Conservation (phyloP, 2,329 filamentous ascomycete species). For the Albophoma yamanashiensis region DNA sequence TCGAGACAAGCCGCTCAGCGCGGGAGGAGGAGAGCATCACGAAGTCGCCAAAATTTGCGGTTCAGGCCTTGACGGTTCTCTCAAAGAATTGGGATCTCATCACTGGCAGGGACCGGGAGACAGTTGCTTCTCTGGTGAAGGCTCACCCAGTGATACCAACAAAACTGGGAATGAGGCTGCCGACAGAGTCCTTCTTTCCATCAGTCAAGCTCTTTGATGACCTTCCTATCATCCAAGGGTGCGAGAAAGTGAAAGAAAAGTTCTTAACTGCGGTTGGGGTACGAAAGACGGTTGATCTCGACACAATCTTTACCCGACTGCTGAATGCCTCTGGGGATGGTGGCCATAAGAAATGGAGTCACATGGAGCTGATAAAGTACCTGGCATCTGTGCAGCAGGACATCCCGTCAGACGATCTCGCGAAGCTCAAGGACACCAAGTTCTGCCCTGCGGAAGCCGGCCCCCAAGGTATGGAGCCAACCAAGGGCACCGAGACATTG, state of each 20-base stretch:
- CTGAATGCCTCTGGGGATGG: constrained; percentile 47
- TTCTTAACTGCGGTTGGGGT: constrained; percentile 77
- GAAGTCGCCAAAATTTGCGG: constrained; percentile 60
- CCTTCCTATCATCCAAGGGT: constrained; percentile 66
- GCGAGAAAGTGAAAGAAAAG: constrained; percentile 80
- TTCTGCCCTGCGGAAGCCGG: constrained; percentile 73
- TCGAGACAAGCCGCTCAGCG: constrained; percentile 54
- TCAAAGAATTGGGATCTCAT: constrained; percentile 89
- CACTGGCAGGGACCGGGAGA: constrained; percentile 52
- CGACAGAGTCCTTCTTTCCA: constrained; percentile 80
- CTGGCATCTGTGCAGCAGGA: constrained; percentile 82
- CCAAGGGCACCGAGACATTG: constrained; percentile 38
- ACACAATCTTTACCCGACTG: constrained; percentile 83
- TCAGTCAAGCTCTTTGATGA: constrained; percentile 95
- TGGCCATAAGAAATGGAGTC: constrained; percentile 67
- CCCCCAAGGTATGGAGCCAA: constrained; percentile 41
- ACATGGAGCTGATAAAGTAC: constrained; percentile 91
- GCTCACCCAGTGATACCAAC: constrained; percentile 74
- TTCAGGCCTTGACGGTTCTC: constrained; percentile 64
- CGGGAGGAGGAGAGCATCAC: constrained; percentile 59
- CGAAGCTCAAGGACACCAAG: constrained; percentile 62
- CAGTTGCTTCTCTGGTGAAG: constrained; percentile 54
- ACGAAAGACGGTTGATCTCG: constrained; percentile 87
- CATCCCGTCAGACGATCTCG: constrained; percentile 74
- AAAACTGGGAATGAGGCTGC: constrained; percentile 78